A percentile compares a stretch with the other conserved stretches of the same genome.
Conservation (phyloP, 2,329 filamentous ascomycete species). For the Ophiostoma sp. region DNA sequence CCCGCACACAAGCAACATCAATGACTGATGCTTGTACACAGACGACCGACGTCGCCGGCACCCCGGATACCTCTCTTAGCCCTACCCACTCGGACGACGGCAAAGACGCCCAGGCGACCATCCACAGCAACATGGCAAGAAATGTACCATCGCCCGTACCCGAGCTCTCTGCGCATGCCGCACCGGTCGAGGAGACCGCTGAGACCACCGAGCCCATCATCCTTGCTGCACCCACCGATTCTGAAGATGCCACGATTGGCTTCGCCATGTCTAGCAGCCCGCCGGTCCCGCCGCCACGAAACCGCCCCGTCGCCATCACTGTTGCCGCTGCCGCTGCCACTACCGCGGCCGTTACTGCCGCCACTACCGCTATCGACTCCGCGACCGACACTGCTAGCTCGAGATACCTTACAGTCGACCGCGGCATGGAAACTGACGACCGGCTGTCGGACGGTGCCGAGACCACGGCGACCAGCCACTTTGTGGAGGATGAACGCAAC, state of each 20-base stretch:
- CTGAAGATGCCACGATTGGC: not conserved
- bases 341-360: not conserved
- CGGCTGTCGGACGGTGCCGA: slow-evolving; percentile 32
- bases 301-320: not conserved
- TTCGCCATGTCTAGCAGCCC: not conserved
- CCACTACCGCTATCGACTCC: not conserved
- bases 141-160: not conserved
- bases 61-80: slow-evolving; percentile 56
- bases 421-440: slow-evolving; percentile 28
- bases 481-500: slow-evolving; percentile 36
- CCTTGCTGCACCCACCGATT: not conserved
- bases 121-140: not conserved
- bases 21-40: slow-evolving; percentile 70
- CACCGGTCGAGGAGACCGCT: not conserved
- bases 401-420: slow-evolving; percentile 19
- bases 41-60: slow-evolving; percentile 58
- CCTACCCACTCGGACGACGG: slow-evolving; percentile 53
- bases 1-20: slow-evolving; percentile 66
- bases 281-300: not conserved
- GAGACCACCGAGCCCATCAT: not conserved
- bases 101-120: slow-evolving; percentile 34
- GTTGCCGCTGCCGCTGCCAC: not conserved
- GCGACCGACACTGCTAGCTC: not conserved
- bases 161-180: slow-evolving; percentile 10
- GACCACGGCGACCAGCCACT: slow-evolving; percentile 29